Percentiles rank a stretch among this genome's conserved stretches.
Evolutionary conservation across 345 rosid species (phyloP).

Genomic region (Eucalyptus sideroxylon): DNA sequence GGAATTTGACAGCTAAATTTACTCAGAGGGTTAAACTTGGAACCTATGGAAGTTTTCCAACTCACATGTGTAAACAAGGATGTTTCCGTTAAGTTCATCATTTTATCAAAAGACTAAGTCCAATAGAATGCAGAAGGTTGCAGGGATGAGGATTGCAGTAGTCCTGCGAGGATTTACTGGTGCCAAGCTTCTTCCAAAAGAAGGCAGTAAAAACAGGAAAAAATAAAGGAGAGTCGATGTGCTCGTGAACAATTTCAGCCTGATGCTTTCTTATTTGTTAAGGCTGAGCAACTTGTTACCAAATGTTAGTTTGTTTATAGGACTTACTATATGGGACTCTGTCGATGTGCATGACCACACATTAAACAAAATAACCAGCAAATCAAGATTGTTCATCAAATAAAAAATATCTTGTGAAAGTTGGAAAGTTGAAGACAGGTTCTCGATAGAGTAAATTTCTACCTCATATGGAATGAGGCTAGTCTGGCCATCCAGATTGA

Average conservation of each 20-base stretch:
- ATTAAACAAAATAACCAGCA: not conserved
- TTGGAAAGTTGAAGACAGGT: not conserved
- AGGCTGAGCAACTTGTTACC: not conserved
- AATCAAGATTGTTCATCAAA: not conserved
- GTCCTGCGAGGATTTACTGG: not conserved
- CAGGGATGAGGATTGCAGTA: not conserved
- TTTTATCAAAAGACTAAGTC: not conserved
- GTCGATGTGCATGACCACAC: not conserved
- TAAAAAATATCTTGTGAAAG: not conserved
- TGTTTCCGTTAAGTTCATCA: not conserved
- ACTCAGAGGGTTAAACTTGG: not conserved
- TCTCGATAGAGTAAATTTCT: not conserved
- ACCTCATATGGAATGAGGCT: conserved; percentile 82
- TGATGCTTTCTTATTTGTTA: not conserved
- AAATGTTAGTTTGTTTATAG: not conserved
- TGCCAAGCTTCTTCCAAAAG: not conserved
- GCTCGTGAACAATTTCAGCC: not conserved
- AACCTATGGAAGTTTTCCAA: not conserved
- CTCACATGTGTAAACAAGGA: not conserved
- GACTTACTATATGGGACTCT: not conserved
- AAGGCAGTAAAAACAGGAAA: not conserved
- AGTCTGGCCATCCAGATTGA: conserved; percentile 43
- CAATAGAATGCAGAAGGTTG: not conserved
- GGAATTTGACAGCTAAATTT: not conserved
- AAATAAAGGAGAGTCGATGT: not conserved